Evolutionary conservation across 306 rosid genomes (phyloP), one percentile per base, ranked within the genome.

Genomic region (Quercus gilva): DNA sequence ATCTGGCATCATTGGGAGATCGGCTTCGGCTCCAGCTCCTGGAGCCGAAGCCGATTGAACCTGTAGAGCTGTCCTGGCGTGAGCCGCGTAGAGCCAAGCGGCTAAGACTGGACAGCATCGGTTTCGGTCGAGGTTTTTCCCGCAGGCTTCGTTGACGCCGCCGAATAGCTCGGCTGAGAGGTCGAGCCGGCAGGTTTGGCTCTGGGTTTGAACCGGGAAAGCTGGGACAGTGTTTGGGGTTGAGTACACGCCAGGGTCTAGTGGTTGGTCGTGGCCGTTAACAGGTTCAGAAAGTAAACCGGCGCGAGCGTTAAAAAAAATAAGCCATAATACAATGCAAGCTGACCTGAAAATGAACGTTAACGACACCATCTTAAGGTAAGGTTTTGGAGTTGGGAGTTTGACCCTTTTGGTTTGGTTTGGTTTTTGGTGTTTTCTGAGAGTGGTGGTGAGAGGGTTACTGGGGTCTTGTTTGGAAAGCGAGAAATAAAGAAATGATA

Each of bases 51-150:
- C 52, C 23, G 72, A n/a, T 1, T 95, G 49, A 2, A 92, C 20
- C 19, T 92, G 76, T 0, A 95, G 92, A 0, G 99, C 99, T 0
- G 99, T 74, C 17, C 94, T 85, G 14, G 99, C 96, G 77, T 95
- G 99, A 0, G 99, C 98, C 0, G 99, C 99, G 80, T 84, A 95
- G 0, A 95, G 98, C 99, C 99, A 95, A 5, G 99, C 99, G 1
- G 98, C 99, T 0, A 95, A 85, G 2, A 95, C 99, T 0, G 99
- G 99, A 67, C 99, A 95, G 87, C 99, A 95, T 0, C 99, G 89
- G 86, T 96, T 93, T 3, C 99, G 90, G 91, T 95, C 99, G 14
- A 95, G 91, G 87, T 93, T 60, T 21, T 90, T 83, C n/a, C 96
- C 92, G 68, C 99, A 93, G 1, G 99, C 99, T 51, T 79, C 97